Base-by-base conservation (phyloP, 495 filamentous ascomycete species). In the Tuber microsphaerosporum region DNA sequence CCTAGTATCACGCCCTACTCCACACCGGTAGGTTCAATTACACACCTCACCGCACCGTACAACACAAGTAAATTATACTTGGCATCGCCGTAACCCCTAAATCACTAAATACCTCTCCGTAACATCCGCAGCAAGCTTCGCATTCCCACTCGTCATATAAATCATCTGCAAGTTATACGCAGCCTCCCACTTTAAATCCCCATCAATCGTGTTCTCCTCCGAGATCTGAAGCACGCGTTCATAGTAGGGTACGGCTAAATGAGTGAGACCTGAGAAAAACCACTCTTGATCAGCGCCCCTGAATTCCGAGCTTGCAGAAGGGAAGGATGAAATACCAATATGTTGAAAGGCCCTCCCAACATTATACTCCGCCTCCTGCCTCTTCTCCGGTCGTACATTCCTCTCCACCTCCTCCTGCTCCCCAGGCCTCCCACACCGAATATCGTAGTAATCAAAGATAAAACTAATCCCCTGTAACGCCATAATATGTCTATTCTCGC, bases 361-460 rank as follows among this genome's bases (percentile, higher is more conserved):
- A 80, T 99, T 98, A 84, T 91, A 98, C 75, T 97, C 92, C 34
- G 93, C 92, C 83, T 98, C 95, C 82, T 94, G 92, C 79, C 2
- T 84, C 78, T 72, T 73, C 82, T 41, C 83, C 84, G 74, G 83
- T 75, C 37, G 77, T 19, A 71, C 70, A 43, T 82, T 71, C n/a
- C 41, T 44, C 26, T 39, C 70, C 1, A 17, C 43, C 43, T 48
- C 74, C 34, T 69, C 70, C n/a, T 45, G 41, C 42, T 75, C 69
- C 39, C 42, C 43, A n/a, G 56, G 56, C 44, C 41, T 69, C 22
- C 73, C 70, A 34, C 39, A 80, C 31, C 90, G 81, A 73, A 89
- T 73, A 2, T 90, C 84, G 77, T 92, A 91, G 83, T 99, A 99
- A 39, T 89, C 86, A 70, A 89, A 87, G 72, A 97, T 84, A 80